These are phyloP conservation scores for Thamnidium elegans DNA, from an alignment of 192 early-diverging fungal species.

Conservation along the genomic window DNA sequence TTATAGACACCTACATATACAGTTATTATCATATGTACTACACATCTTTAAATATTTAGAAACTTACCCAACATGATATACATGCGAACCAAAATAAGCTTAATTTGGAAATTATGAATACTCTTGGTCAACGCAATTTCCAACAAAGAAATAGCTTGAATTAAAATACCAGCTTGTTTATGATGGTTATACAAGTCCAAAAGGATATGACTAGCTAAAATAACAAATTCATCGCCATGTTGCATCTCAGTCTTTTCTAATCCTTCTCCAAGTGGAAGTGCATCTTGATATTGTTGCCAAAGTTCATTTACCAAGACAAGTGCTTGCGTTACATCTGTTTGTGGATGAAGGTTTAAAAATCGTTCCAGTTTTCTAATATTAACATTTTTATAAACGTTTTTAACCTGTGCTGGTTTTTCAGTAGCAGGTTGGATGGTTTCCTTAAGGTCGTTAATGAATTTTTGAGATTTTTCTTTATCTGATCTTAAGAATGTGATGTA, in stretches of 20 bases:
- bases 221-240: slow-evolving; percentile 75
- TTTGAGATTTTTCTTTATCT: slow-evolving; percentile 19
- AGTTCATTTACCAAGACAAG: slow-evolving; percentile 36
- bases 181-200: slow-evolving; percentile 52
- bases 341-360: slow-evolving; percentile 24
- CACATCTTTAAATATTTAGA: background rate
- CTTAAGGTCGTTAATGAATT: slow-evolving; percentile 37
- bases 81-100: slow-evolving; percentile 80
- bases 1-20: slow-evolving; percentile 49
- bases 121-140: slow-evolving; percentile 74
- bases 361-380: slow-evolving; percentile 42
- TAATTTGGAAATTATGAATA: slow-evolving; percentile 82
- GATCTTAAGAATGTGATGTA: slow-evolving; percentile 46
- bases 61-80: slow-evolving; percentile 68
- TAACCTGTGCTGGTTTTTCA: slow-evolving; percentile 35
- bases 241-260: slow-evolving; percentile 72
- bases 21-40: background rate
- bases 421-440: slow-evolving; percentile 27
- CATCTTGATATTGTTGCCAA: slow-evolving; percentile 40
- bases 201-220: slow-evolving; percentile 59
- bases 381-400: slow-evolving; percentile 36
- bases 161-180: slow-evolving; percentile 35
- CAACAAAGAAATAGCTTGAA: slow-evolving; percentile 62
- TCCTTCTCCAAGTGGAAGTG: slow-evolving; percentile 47
- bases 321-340: background rate